These are phyloP conservation scores for Taphrina deformans DNA, from an alignment of 1,139 yeast genomes.

Conservation along the genomic window DNA sequence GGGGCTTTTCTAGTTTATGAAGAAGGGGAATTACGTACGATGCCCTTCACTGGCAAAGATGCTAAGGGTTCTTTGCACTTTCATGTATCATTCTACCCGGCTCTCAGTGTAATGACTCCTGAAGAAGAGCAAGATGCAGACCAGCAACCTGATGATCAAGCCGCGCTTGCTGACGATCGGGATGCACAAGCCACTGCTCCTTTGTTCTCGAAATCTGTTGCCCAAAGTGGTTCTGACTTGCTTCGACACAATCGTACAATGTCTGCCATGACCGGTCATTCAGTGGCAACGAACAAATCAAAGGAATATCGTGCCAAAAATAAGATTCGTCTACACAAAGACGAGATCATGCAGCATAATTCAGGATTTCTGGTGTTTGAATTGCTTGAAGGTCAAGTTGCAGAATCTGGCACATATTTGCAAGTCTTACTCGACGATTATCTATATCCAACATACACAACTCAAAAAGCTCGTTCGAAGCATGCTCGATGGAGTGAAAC, in stretches of 20 bases:
- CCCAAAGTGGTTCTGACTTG: not conserved
- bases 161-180: not conserved
- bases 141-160: slow-evolving; percentile 30
- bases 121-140: slow-evolving; percentile 49
- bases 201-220: not conserved
- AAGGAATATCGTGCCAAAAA: slow-evolving; percentile 41
- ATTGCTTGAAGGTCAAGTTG: slow-evolving; percentile 58
- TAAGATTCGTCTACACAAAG: slow-evolving; percentile 62
- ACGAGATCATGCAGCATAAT: slow-evolving; percentile 61
- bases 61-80: slow-evolving; percentile 79
- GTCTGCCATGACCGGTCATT: not conserved
- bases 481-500: slow-evolving; percentile 55
- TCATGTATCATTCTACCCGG: slow-evolving; percentile 76
- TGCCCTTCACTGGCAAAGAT: slow-evolving; percentile 66
- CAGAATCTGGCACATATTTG: slow-evolving; percentile 58
- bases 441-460: slow-evolving; percentile 61
- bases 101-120: slow-evolving; percentile 71
- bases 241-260: not conserved
- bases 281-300: not conserved
- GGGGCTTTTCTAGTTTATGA: slow-evolving; percentile 55
- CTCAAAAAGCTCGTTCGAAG: slow-evolving; percentile 53
- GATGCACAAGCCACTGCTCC: not conserved
- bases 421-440: slow-evolving; percentile 75
- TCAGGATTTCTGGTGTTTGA: slow-evolving; percentile 77
- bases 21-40: slow-evolving; percentile 60